These are phyloP conservation scores for Karstenula rhodostoma DNA, from an alignment of 2,329 filamentous ascomycete species.

Conservation along the genomic window DNA sequence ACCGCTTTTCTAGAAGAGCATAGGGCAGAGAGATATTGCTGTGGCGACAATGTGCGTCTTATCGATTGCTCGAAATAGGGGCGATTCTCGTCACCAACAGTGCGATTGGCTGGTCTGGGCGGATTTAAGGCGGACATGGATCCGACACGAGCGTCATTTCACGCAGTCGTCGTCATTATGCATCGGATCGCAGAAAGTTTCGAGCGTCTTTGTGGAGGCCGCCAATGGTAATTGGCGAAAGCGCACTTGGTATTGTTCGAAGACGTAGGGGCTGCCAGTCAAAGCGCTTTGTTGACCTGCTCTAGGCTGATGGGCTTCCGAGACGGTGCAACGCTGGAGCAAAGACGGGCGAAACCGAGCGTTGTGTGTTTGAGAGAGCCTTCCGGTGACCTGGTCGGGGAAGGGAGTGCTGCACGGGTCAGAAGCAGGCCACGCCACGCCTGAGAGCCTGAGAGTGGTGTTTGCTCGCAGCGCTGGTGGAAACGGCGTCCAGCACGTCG, in stretches of 20 bases:
- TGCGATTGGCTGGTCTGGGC: constrained; percentile 23
- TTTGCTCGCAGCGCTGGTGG: constrained; percentile 19
- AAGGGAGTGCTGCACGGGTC: constrained; percentile 18
- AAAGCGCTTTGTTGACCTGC: constrained; percentile 17
- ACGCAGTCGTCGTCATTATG: constrained; percentile 38
- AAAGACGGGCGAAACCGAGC: constrained; percentile 15
- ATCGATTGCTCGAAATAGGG: constrained; percentile 33
- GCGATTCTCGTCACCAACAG: constrained; percentile 3
- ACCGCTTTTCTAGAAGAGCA: constrained; percentile 30
- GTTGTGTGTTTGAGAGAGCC: constrained; percentile 23
- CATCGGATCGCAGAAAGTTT: constrained; percentile 30
- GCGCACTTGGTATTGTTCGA: neutral
- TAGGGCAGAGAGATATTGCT: constrained; percentile 19
- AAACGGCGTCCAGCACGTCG: neutral
- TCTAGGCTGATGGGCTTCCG: constrained; percentile 10
- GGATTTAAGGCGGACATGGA: constrained; percentile 37
- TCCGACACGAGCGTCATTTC: constrained; percentile 25
- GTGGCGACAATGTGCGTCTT: constrained; percentile 24
- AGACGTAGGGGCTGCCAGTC: neutral
- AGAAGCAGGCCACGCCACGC: constrained; percentile 19
- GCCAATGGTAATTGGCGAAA: neutral
- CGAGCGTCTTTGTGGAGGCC: constrained; percentile 12
- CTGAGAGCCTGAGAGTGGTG: constrained; percentile 9
- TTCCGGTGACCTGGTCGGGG: constrained; percentile 27
- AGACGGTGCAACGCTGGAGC: constrained; percentile 20